Conservation (phyloP, 495 filamentous ascomycete genomes). For the Bacidia gigantensis region DNA sequence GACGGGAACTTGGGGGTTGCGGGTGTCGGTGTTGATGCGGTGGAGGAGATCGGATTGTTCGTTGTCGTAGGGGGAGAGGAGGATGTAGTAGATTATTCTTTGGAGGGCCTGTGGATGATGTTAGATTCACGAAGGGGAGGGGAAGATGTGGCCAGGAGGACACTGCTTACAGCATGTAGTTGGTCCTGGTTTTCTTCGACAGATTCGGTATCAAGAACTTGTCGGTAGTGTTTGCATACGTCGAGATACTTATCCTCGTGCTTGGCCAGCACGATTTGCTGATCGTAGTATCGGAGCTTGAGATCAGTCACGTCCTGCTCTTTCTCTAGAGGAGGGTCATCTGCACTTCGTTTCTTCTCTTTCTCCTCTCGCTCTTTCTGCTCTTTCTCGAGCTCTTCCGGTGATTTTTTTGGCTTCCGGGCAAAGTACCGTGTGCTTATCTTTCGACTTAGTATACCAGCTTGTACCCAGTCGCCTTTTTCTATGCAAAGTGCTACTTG, state of each 20-base stretch:
- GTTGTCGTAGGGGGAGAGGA: constrained; percentile 94
- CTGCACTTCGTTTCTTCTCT: constrained; percentile 52
- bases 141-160: not conserved
- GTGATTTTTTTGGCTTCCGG: constrained; percentile 75
- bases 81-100: constrained; percentile 91
- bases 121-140: not conserved
- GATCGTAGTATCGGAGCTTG: constrained; percentile 91
- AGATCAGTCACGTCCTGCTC: constrained; percentile 91
- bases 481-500: constrained; percentile 93
- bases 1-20: constrained; percentile 51
- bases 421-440: constrained; percentile 87
- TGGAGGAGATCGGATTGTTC: constrained; percentile 96
- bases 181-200: constrained; percentile 80
- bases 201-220: constrained; percentile 88
- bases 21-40: constrained; percentile 58
- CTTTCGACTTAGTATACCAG: constrained; percentile 85
- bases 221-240: constrained; percentile 90
- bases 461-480: constrained; percentile 90
- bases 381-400: constrained; percentile 78
- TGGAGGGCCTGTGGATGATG: constrained; percentile 69
- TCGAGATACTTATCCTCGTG: constrained; percentile 96
- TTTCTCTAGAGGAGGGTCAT: constrained; percentile 60
- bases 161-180: constrained; percentile 57
- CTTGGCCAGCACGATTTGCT: constrained; percentile 87
- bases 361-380: constrained; percentile 70